Evolutionary conservation across 192 early-diverging fungal genomes (phyloP), one percentile per base, ranked within the genome.

Genomic region (Rhizophlyctis rosea): DNA sequence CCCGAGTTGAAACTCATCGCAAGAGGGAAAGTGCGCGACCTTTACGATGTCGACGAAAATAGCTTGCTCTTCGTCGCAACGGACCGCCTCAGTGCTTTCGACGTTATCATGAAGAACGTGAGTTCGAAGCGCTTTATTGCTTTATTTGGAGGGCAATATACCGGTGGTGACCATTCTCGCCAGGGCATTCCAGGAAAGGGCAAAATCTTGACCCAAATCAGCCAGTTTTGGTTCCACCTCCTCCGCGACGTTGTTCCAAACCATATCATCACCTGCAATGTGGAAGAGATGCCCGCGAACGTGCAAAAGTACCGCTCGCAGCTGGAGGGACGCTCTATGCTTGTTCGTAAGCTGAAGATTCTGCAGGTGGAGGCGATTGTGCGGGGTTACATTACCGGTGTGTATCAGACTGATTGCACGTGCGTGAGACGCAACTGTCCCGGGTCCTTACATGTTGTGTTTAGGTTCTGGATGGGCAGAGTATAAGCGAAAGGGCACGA

Each of bases 41-140:
- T 99, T 51, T 99, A 99, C 80, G 87, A 91, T 53, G 81, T 99
- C 25, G 90, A 96, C 75, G 88, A 88, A 18, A 63, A 84, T 48
- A 76, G 85, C 14, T 78, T 99, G 58, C 85, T 99, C 32, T 98
- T 99, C 74, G 94, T 99, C 9, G 95, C 97, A 23, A 94, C 95
- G 2, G 97, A 99, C 81, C 86, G 97, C 57, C 91, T 98, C 76
- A 92, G 89, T 70, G 95, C 97, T 1, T 99, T 90, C 76, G 97
- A 99, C 62, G 95, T 99, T 34, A 92, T 98, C 62, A 95, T 99
- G 95, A 90, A 91, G 64, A 94, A 92, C 58, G 94, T 95, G 82
- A 60, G 82, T 61, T 14, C 47, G 23, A 61, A 66, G 23, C 25
- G 21, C 28, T 5, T 13, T 53, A 13, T 7, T 44, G 39, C 7